phyloP scores from a whole-genome alignment of 257 asterid species.

The Petunia axillaris region DNA sequence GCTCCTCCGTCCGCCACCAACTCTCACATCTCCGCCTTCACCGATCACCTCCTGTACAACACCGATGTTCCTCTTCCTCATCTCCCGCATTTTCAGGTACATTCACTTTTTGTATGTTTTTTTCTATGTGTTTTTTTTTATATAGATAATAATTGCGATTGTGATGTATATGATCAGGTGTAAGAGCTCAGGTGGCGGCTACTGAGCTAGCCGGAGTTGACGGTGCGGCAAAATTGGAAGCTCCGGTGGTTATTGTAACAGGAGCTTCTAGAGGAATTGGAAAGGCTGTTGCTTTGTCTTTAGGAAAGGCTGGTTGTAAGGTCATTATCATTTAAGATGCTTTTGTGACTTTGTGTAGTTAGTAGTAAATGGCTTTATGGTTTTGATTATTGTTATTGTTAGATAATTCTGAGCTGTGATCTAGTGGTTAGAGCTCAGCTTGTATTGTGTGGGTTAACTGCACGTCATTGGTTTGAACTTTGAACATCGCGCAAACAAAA shows the following conservation, averaged over 20 bases:
- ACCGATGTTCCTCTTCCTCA: conserved; percentile 21
- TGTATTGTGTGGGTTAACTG: too few species aligned
- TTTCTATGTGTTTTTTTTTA: not conserved
- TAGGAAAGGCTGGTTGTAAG: conserved; percentile 34
- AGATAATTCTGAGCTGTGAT: not conserved
- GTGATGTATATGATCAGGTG: conserved; percentile 25
- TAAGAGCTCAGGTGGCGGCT: conserved; percentile 18
- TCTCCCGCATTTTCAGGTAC: conserved; percentile 22
- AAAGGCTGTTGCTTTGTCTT: conserved; percentile 33
- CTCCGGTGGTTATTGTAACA: conserved; percentile 30
- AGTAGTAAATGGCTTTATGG: not conserved
- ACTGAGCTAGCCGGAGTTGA: conserved; percentile 8
- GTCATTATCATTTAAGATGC: not conserved
- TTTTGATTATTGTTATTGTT: not conserved
- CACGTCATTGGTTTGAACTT: too few species aligned
- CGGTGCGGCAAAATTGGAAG: conserved; percentile 13
- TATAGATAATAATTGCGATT: not conserved
- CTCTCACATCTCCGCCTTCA: conserved; percentile 16
- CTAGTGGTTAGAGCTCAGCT: too few species aligned
- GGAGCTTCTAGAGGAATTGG: conserved; percentile 36
- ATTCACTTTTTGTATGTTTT: not conserved
- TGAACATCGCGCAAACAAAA: too few species aligned
- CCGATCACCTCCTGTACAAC: not conserved
- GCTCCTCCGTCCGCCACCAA: not conserved
- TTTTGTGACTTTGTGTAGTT: not conserved